phyloP scores from a whole-genome alignment of 257 asterid species.

The Jasminum sambac region DNA sequence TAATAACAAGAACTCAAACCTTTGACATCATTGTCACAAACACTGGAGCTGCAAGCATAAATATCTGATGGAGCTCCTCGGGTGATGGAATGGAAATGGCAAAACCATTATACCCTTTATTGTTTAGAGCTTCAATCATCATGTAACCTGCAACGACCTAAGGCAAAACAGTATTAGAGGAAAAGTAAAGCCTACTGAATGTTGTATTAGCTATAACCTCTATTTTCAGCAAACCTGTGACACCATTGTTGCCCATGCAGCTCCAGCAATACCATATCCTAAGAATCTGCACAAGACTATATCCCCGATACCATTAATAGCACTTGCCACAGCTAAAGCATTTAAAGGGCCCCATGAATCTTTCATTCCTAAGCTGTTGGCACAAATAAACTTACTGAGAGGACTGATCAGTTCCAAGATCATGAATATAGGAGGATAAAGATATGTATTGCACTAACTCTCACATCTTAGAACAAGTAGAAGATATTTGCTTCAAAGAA shows the following conservation, averaged over 20 bases:
- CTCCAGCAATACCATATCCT: constrained; percentile 95
- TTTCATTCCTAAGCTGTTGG: constrained; percentile 92
- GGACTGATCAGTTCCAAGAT: constrained; percentile 14
- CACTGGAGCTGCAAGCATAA: constrained; percentile 90
- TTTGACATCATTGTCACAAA: constrained; percentile 91
- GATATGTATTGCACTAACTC: constrained; percentile 17
- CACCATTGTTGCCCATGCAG: constrained; percentile 99
- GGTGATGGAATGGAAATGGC: constrained; percentile 76
- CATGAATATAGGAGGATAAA: constrained; percentile 3
- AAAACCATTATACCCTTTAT: constrained; percentile 84
- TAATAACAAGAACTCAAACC: constrained; percentile 46
- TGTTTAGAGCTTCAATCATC: constrained; percentile 78
- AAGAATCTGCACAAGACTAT: constrained; percentile 76
- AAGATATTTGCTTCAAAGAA: constrained; percentile 14
- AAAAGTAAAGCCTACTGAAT: constrained; percentile 14
- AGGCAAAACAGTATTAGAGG: constrained; percentile 25
- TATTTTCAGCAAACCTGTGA: constrained; percentile 65
- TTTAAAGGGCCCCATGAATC: constrained; percentile 98
- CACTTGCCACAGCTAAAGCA: constrained; percentile 88
- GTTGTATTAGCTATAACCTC: constrained; percentile 15
- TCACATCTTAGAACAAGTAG: not conserved
- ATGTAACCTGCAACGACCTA: constrained; percentile 94
- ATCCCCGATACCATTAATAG: constrained; percentile 81
- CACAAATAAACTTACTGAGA: constrained; percentile 8
- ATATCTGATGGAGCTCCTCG: constrained; percentile 63